These are phyloP conservation scores for Penicillium hesseltinei DNA, from an alignment of 2,329 filamentous ascomycete species.

Conservation along the genomic window DNA sequence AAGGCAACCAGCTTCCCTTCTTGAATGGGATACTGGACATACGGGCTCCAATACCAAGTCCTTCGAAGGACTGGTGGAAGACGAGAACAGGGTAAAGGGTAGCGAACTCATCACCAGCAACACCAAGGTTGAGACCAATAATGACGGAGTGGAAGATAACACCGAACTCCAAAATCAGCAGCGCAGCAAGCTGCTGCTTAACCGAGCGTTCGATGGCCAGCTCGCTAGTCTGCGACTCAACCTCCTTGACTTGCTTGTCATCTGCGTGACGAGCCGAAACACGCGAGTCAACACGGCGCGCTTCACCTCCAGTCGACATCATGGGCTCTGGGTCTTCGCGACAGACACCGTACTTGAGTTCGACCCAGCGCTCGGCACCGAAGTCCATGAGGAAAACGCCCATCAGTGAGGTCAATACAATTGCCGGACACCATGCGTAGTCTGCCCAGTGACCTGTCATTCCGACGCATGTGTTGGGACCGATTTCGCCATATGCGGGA, in stretches of 20 bases:
- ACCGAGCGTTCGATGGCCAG: constrained; percentile 30
- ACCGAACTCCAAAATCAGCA: constrained; percentile 56
- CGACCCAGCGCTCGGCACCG: constrained; percentile 25
- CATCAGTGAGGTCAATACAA: constrained; percentile 50
- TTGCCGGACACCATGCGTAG: constrained; percentile 55
- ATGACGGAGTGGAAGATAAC: constrained; percentile 65
- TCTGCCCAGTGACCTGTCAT: constrained; percentile 53
- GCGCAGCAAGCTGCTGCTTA: constrained; percentile 40
- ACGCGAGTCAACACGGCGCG: neutral
- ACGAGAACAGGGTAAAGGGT: constrained; percentile 60
- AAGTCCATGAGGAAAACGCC: constrained; percentile 45
- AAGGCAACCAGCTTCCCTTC: constrained; percentile 48
- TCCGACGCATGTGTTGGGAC: constrained; percentile 51
- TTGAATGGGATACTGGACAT: constrained; percentile 58
- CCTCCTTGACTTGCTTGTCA: constrained; percentile 16
- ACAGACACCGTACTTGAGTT: constrained; percentile 24
- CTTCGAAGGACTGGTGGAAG: constrained; percentile 65
- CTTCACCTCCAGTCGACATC: constrained; percentile 13
- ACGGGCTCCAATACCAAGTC: constrained; percentile 61
- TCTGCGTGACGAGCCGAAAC: neutral
- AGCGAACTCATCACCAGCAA: constrained; percentile 57
- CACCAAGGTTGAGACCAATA: constrained; percentile 62
- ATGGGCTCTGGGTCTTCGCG: constrained; percentile 24
- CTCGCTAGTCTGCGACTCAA: constrained; percentile 15
- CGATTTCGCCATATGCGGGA: constrained; percentile 47